These are phyloP conservation scores for Auxenochlorella pyrenoidosa DNA, from an alignment of 139 green algal species.

Conservation along the genomic window DNA sequence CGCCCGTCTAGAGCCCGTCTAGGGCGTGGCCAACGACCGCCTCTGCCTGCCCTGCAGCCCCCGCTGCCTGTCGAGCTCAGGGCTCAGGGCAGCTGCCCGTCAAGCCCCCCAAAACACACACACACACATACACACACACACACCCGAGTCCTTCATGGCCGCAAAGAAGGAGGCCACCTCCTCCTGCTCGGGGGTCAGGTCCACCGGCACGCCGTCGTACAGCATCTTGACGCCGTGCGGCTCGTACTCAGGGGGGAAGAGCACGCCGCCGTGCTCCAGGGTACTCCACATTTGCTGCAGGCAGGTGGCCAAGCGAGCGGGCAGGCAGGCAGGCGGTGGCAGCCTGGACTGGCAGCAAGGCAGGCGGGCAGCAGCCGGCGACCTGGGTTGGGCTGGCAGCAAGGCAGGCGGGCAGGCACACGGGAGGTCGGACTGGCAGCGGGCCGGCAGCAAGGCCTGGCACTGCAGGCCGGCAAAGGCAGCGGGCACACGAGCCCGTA, in stretches of 20 bases:
- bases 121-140: neutral
- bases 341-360: neutral
- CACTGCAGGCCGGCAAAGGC: no score
- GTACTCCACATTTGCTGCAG: slow-evolving; percentile 86
- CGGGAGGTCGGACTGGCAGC: no score
- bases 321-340: neutral
- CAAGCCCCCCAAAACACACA: no score
- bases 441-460: no score
- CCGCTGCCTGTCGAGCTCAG: no score
- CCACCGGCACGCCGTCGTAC: slow-evolving; percentile 84
- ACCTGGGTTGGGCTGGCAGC: no score
- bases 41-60: no score
- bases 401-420: no score
- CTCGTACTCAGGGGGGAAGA: slow-evolving; percentile 93
- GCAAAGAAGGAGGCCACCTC: slow-evolving; percentile 97
- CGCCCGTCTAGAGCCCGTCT: no score
- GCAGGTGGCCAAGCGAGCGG: neutral
- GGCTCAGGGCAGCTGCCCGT: no score
- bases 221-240: slow-evolving; percentile 95
- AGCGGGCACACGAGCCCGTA: no score
- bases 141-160: slow-evolving; percentile 92
- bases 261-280: slow-evolving; percentile 90
- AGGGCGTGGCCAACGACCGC: no score
- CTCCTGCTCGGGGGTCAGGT: slow-evolving; percentile 85
- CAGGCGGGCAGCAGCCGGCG: neutral